Percentiles rank a stretch among this genome's conserved stretches.
Evolutionary conservation across 2,329 filamentous ascomycete genomes (phyloP).

Genomic region (Aureobasidium sp.): DNA sequence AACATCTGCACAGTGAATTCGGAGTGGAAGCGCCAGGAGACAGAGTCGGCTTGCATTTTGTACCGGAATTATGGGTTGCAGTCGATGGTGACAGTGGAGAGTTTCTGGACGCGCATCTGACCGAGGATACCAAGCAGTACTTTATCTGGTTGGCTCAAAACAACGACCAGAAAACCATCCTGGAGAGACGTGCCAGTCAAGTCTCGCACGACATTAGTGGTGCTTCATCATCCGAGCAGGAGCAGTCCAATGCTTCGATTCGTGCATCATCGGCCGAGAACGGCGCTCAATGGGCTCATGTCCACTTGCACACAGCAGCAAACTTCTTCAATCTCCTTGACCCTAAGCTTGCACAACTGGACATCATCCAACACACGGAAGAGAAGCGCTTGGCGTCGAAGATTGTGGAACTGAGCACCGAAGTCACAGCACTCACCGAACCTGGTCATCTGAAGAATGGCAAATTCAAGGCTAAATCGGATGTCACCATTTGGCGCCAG

Average conservation of each 20-base stretch:
- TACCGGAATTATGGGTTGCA: conserved; percentile 62
- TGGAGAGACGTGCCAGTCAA: not conserved
- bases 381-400: conserved; percentile 54
- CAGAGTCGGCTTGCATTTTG: conserved; percentile 32
- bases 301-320: conserved; percentile 67
- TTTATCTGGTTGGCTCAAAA: conserved; percentile 41
- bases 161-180: not conserved
- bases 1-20: conserved; percentile 49
- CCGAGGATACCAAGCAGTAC: conserved; percentile 55
- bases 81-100: conserved; percentile 59
- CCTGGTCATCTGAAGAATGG: conserved; percentile 41
- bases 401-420: conserved; percentile 55
- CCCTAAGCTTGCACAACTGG: conserved; percentile 60
- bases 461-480: conserved; percentile 44
- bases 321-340: conserved; percentile 74
- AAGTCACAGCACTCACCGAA: conserved; percentile 56
- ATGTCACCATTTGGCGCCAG: conserved; percentile 68
- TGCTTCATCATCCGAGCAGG: not conserved
- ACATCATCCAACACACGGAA: conserved; percentile 59
- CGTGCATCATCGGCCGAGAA: not conserved
- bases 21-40: conserved; percentile 19
- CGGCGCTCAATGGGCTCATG: conserved; percentile 48
- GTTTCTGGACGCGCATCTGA: conserved; percentile 60
- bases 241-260: not conserved
- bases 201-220: not conserved